phyloP scores from a whole-genome alignment of 139 green algal genomes.

The Diplosphaera chodatii region DNA sequence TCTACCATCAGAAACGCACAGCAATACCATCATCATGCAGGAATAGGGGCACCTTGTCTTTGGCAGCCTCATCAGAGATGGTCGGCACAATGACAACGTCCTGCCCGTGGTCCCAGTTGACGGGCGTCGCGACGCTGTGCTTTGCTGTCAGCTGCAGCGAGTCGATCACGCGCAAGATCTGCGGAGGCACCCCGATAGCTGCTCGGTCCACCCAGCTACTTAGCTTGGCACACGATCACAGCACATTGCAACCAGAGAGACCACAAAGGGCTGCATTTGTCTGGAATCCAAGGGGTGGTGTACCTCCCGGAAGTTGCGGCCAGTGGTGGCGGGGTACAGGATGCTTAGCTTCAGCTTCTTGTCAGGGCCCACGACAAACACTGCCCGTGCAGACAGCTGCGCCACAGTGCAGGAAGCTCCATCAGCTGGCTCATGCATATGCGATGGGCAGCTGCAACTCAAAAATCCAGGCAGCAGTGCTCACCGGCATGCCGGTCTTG shows the following conservation, averaged over 20 bases:
- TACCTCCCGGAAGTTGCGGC: constrained; percentile 63
- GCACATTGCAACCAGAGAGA: too few relatives aligned
- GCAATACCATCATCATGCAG: too few relatives aligned
- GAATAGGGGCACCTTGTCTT: constrained; percentile 35
- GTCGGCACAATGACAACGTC: constrained; percentile 48
- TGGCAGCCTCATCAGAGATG: constrained; percentile 44
- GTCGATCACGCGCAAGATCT: constrained; percentile 63
- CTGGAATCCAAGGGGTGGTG: too few relatives aligned
- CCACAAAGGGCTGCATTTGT: too few relatives aligned
- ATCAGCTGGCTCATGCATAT: neutral
- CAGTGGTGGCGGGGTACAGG: constrained; percentile 66
- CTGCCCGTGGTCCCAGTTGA: constrained; percentile 52
- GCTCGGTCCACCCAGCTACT: too few relatives aligned
- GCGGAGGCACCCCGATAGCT: too few relatives aligned
- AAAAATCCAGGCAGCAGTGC: too few relatives aligned
- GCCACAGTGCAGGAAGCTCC: neutral
- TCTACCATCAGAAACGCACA: too few relatives aligned
- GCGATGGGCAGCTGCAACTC: too few relatives aligned
- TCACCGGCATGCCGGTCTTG: constrained; percentile 39
- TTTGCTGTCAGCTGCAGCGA: constrained; percentile 60
- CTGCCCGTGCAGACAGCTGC: constrained; percentile 17
- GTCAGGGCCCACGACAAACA: constrained; percentile 68
- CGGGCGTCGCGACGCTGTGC: constrained; percentile 51
- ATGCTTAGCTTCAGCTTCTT: constrained; percentile 63
- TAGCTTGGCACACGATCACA: too few relatives aligned